Evolutionary conservation across 306 rosid genomes (phyloP).

Genomic region (Ceratonia siliqua): DNA sequence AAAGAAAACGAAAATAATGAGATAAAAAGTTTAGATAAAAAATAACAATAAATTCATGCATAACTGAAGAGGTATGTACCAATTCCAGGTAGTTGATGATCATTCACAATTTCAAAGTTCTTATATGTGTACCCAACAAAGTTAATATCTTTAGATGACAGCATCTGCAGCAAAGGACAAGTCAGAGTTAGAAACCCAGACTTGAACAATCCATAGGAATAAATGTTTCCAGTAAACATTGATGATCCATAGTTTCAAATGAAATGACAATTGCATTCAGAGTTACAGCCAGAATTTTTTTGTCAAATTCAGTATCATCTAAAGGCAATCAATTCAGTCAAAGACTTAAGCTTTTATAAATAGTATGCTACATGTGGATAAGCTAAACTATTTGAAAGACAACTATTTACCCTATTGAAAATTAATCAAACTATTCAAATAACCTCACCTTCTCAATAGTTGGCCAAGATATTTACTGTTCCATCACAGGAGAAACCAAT

Average conservation of each 20-base stretch:
- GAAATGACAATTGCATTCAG: not conserved
- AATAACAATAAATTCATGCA: constrained; percentile 28
- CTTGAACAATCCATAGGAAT: constrained; percentile 20
- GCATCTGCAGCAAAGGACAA: constrained; percentile 69
- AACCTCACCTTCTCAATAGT: constrained; percentile 14
- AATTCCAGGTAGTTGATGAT: constrained; percentile 84
- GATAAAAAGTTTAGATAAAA: constrained; percentile 6
- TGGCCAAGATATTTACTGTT: constrained; percentile 20
- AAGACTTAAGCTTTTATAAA: constrained; percentile 15
- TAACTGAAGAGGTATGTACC: constrained; percentile 49
- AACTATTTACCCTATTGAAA: constrained; percentile 10
- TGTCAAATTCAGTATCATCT: constrained; percentile 18
- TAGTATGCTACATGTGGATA: constrained; percentile 21
- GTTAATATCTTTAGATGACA: constrained; percentile 89
- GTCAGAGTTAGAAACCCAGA: constrained; percentile 38
- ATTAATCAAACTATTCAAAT: constrained; percentile 7
- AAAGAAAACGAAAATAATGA: constrained; percentile 9
- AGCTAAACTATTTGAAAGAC: not conserved
- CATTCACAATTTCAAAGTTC: constrained; percentile 90
- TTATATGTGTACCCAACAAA: constrained; percentile 96
- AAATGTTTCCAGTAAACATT: constrained; percentile 10
- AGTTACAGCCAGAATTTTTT: not conserved
- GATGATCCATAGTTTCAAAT: constrained; percentile 8
- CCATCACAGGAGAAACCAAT: constrained; percentile 21
- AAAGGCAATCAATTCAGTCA: constrained; percentile 23